Evolutionary conservation across 2,329 filamentous ascomycete species (phyloP).

Genomic region (Diplodia scrobiculata): DNA sequence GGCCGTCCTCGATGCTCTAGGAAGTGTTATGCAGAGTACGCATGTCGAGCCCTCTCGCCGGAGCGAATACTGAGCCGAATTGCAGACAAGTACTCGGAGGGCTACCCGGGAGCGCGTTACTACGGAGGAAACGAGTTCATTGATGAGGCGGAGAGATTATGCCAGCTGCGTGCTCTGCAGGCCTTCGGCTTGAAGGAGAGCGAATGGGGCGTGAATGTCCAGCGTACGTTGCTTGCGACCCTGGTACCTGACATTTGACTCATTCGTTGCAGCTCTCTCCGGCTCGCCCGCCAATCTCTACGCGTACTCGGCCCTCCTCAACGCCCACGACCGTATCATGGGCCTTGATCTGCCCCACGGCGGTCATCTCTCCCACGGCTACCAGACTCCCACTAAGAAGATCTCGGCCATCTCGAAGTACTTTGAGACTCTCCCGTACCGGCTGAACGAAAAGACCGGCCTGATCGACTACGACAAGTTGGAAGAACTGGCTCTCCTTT

Average conservation of each 20-base stretch:
- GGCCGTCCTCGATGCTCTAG: constrained; percentile 95
- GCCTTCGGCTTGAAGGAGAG: constrained; percentile 82
- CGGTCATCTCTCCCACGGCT: constrained; percentile 93
- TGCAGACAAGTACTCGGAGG: constrained; percentile 97
- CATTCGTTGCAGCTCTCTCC: constrained; percentile 64
- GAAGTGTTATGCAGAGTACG: constrained; percentile 55
- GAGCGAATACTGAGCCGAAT: constrained; percentile 35
- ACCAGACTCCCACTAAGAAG: constrained; percentile 80
- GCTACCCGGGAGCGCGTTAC: constrained; percentile 96
- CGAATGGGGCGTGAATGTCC: constrained; percentile 99
- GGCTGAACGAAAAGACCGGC: constrained; percentile 83
- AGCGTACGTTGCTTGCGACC: constrained; percentile 57
- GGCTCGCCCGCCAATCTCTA: constrained; percentile 74
- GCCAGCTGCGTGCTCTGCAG: constrained; percentile 89
- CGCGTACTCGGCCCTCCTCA: constrained; percentile 90
- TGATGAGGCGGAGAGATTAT: constrained; percentile 90
- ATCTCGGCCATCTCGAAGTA: constrained; percentile 98
- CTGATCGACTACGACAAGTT: constrained; percentile 96
- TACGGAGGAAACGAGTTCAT: constrained; percentile 99
- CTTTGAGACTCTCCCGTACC: constrained; percentile 98
- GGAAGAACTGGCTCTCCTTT: constrained; percentile 85
- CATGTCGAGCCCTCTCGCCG: constrained; percentile 66
- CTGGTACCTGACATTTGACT: constrained; percentile 31
- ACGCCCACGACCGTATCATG: constrained; percentile 94
- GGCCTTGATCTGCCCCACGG: constrained; percentile 95